Evolutionary conservation across 352 stramenopile species (phyloP).

Genomic region (Phytophthora tubulina): DNA sequence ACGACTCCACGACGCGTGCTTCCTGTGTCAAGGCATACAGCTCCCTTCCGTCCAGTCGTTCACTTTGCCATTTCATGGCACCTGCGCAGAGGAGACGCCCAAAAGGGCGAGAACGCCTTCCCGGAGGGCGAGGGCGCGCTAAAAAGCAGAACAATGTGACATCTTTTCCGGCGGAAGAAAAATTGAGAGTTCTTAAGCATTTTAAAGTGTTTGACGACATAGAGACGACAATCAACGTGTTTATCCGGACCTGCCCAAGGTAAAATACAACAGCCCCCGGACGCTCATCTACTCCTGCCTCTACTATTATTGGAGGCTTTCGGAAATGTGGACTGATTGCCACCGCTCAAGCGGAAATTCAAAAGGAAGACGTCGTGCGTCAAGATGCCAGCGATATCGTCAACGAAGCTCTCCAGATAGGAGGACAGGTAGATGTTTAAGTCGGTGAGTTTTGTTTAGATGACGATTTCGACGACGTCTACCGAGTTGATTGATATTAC

Average conservation of each 20-base stretch:
- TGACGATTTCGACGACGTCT: no score
- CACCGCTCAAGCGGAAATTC: no score
- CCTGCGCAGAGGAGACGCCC: conserved; percentile 1
- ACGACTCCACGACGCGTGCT: background rate
- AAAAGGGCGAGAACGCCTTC: conserved; percentile 3
- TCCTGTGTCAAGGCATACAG: conserved; percentile 9
- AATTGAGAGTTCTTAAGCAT: background rate
- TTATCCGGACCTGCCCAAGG: conserved; percentile 1
- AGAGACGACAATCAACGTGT: background rate
- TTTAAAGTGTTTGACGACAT: no score
- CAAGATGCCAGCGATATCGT: no score
- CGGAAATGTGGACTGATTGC: no score
- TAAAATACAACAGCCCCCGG: background rate
- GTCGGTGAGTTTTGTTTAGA: no score
- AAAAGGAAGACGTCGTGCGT: no score
- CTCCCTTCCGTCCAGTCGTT: background rate
- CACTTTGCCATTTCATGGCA: conserved; percentile 17
- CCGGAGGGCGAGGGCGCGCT: background rate
- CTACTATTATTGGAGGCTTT: no score
- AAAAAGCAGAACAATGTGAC: background rate
- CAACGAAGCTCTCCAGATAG: no score
- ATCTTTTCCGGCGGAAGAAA: background rate
- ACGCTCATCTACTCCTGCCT: background rate
- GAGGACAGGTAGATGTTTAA: no score
- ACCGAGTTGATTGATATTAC: no score